Evolutionary conservation across 2,329 filamentous ascomycete genomes (phyloP).

Genomic region (Xylaria sp.): DNA sequence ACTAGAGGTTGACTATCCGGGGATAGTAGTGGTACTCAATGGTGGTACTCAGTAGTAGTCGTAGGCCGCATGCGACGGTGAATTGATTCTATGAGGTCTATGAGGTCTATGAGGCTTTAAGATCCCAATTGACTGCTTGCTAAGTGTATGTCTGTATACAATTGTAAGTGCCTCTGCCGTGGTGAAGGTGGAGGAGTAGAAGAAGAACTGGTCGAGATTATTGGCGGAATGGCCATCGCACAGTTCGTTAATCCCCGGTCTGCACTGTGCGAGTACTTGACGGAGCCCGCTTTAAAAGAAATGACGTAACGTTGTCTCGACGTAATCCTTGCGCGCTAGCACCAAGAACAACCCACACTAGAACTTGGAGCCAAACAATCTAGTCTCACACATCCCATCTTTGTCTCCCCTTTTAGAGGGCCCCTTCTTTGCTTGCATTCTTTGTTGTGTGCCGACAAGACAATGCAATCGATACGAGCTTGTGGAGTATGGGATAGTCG

Average conservation of each 20-base stretch:
- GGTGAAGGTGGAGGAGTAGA: no score
- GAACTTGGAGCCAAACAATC: constrained; percentile 6
- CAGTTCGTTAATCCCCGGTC: constrained; percentile 2
- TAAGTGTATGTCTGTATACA: not conserved
- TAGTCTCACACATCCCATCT: constrained; percentile 11
- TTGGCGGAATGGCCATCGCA: constrained; percentile 5
- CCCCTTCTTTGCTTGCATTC: not conserved
- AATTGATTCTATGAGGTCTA: not conserved
- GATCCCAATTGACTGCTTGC: not conserved
- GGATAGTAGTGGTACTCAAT: not conserved
- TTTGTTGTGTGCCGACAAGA: not conserved
- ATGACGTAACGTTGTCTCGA: constrained; percentile 41
- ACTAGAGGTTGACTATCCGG: not conserved
- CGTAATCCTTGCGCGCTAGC: constrained; percentile 18
- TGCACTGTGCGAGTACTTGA: constrained; percentile 36
- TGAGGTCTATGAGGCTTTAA: not conserved
- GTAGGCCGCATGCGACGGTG: no score
- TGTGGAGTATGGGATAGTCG: not conserved
- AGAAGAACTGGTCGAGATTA: not conserved
- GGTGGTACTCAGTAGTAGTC: not conserved
- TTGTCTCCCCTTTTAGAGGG: not conserved
- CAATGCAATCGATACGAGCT: not conserved
- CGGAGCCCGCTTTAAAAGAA: constrained; percentile 25
- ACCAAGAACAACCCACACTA: not conserved
- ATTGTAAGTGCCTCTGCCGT: not conserved